Conservation (phyloP, 78 protist genomes). For the Bigelowiella natans region DNA sequence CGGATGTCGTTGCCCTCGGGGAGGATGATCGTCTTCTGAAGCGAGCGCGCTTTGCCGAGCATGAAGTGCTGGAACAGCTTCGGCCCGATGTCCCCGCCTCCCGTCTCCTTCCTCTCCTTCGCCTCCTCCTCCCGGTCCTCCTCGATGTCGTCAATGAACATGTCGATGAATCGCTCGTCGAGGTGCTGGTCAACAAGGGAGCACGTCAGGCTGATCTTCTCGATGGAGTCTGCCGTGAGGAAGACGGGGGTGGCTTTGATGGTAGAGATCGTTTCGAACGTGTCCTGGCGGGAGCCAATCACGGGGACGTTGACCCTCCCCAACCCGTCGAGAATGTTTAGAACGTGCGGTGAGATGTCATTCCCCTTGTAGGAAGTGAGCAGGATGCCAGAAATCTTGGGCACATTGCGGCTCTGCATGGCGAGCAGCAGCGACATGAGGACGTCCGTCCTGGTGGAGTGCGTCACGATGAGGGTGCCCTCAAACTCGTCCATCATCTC, state of each 20-base stretch:
- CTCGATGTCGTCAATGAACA: neutral
- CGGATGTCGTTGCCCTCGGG: slow-evolving; percentile 23
- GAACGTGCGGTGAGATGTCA: neutral
- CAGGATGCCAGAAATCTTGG: neutral
- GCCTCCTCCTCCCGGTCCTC: no score
- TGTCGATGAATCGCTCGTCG: neutral
- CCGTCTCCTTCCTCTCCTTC: no score
- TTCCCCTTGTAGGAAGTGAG: neutral
- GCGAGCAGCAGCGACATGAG: slow-evolving; percentile 10
- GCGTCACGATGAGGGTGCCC: neutral
- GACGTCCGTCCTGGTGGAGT: neutral
- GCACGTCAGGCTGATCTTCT: no score
- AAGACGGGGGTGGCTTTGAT: no score
- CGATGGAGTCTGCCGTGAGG: no score
- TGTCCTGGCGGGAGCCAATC: neutral
- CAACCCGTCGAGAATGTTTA: neutral
- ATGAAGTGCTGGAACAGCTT: neutral
- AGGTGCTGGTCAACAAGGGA: neutral
- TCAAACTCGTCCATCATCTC: neutral
- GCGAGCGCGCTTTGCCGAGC: neutral
- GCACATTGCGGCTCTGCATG: neutral
- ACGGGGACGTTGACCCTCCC: neutral
- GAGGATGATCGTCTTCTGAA: slow-evolving; percentile 10
- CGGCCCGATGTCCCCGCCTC: neutral
- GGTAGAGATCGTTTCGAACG: neutral